Conservation (phyloP, 1,284 basidiomycete species). For the Grifola frondosa region DNA sequence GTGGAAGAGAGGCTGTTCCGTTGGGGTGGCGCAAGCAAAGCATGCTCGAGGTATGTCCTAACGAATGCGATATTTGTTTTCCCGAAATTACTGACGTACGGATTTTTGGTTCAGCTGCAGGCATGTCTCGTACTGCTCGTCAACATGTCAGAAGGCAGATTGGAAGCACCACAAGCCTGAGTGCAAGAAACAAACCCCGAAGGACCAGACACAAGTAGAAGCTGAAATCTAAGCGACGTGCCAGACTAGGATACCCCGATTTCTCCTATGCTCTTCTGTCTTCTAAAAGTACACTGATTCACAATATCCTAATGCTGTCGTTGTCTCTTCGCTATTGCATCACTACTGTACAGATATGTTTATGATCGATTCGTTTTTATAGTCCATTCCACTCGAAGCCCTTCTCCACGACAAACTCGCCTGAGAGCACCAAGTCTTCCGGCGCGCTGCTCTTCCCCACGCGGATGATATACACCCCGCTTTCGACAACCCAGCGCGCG, state of each 20-base stretch:
- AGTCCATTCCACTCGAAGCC: conserved; percentile 42
- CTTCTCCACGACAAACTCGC: conserved; percentile 33
- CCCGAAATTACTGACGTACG: too few species aligned
- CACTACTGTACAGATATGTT: neutral
- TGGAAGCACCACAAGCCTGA: conserved; percentile 25
- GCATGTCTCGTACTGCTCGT: conserved; percentile 26
- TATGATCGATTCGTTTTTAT: conserved; percentile 10
- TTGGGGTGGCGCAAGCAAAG: conserved; percentile 24
- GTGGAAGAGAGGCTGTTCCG: conserved; percentile 26
- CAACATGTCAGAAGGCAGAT: conserved; percentile 26
- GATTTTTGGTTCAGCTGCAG: conserved; percentile 13
- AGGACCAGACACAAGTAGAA: conserved; percentile 13
- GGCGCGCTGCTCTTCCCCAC: conserved; percentile 40
- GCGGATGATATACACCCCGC: conserved; percentile 33
- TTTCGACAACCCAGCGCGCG: conserved; percentile 40
- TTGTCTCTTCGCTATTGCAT: too few species aligned
- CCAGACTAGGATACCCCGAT: too few species aligned
- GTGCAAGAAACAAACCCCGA: conserved; percentile 18
- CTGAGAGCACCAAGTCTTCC: conserved; percentile 31
- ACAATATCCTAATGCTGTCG: too few species aligned
- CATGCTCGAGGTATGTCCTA: conserved; percentile 21
- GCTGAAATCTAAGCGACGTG: conserved; percentile 12
- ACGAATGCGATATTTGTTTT: too few species aligned
- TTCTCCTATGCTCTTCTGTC: too few species aligned
- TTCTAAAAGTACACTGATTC: too few species aligned